Conservation (phyloP, 345 rosid species). For the Geranium rotundifolium region DNA sequence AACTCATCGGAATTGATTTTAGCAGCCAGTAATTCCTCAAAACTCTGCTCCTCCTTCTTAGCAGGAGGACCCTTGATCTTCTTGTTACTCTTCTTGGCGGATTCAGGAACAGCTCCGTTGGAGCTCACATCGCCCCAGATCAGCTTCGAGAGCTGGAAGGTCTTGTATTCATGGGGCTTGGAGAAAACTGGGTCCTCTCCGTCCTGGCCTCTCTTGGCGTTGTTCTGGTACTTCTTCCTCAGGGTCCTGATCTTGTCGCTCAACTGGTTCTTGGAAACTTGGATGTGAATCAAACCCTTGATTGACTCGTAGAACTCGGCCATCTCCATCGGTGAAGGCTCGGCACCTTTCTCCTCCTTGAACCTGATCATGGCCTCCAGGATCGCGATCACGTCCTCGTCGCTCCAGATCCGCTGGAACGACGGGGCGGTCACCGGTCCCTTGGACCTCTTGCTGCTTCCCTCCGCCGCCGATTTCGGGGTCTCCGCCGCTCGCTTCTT, state of each 20-base stretch:
- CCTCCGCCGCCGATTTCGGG: background rate
- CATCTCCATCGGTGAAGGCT: conserved; percentile 21
- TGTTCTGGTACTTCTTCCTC: conserved; percentile 26
- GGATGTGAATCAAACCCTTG: conserved; percentile 23
- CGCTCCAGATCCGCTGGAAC: conserved; percentile 32
- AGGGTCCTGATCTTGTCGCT: conserved; percentile 38
- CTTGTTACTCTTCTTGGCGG: background rate
- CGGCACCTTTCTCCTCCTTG: conserved; percentile 20
- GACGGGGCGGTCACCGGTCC: conserved; percentile 4
- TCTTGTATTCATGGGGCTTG: conserved; percentile 26
- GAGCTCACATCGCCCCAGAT: conserved; percentile 25
- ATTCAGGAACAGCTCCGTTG: background rate
- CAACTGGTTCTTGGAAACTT: conserved; percentile 27
- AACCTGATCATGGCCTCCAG: conserved; percentile 29
- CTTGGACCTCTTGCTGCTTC: background rate
- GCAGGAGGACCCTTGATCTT: background rate
- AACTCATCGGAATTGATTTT: background rate
- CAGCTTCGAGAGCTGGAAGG: conserved; percentile 17
- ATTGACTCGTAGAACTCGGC: conserved; percentile 21
- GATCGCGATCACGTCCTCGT: conserved; percentile 31
- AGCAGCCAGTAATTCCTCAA: background rate
- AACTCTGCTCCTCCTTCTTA: background rate
- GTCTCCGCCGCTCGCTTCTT: background rate
- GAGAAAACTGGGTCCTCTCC: conserved; percentile 19
- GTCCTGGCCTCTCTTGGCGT: conserved; percentile 14